Percentiles rank a stretch among this genome's conserved stretches.
These are phyloP conservation scores for Blastomyces silverae DNA, from an alignment of 2,329 filamentous ascomycete genomes.

Conservation along the genomic window DNA sequence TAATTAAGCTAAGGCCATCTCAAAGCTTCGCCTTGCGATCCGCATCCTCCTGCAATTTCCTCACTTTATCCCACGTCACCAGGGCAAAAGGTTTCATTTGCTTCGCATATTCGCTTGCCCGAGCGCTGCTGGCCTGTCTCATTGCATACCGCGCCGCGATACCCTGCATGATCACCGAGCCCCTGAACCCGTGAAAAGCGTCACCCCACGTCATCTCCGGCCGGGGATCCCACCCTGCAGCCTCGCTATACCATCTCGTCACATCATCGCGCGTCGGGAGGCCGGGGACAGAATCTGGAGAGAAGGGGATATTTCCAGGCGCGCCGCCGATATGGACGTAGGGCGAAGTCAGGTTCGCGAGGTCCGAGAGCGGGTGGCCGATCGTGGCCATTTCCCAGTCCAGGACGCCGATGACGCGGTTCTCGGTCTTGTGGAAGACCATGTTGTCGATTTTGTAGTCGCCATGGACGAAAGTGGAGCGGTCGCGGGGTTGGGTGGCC, in stretches of 20 bases:
- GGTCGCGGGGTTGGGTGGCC: constrained; percentile 64
- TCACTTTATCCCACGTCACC: constrained; percentile 68
- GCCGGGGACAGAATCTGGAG: constrained; percentile 58
- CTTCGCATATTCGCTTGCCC: constrained; percentile 65
- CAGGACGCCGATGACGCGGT: constrained; percentile 82
- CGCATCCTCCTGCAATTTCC: constrained; percentile 41
- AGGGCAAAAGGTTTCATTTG: constrained; percentile 66
- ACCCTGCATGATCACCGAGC: constrained; percentile 67
- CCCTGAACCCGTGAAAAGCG: constrained; percentile 56
- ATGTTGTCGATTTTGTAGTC: constrained; percentile 95
- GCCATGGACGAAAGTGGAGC: constrained; percentile 76
- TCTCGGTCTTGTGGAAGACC: constrained; percentile 82
- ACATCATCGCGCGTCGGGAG: constrained; percentile 55
- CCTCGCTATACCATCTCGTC: constrained; percentile 59
- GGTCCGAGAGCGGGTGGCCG: constrained; percentile 88
- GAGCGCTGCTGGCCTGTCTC: constrained; percentile 81
- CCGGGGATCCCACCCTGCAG: constrained; percentile 64
- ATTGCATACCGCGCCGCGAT: constrained; percentile 82
- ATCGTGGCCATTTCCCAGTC: constrained; percentile 99
- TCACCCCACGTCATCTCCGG: constrained; percentile 56
- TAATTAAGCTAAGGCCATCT: constrained; percentile 22
- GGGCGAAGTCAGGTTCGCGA: constrained; percentile 64
- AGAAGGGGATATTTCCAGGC: constrained; percentile 47
- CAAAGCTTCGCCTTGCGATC: constrained; percentile 42
- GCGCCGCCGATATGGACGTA: constrained; percentile 34